phyloP scores from a whole-genome alignment of 2,329 filamentous ascomycete genomes.

The Venturia effusa region DNA sequence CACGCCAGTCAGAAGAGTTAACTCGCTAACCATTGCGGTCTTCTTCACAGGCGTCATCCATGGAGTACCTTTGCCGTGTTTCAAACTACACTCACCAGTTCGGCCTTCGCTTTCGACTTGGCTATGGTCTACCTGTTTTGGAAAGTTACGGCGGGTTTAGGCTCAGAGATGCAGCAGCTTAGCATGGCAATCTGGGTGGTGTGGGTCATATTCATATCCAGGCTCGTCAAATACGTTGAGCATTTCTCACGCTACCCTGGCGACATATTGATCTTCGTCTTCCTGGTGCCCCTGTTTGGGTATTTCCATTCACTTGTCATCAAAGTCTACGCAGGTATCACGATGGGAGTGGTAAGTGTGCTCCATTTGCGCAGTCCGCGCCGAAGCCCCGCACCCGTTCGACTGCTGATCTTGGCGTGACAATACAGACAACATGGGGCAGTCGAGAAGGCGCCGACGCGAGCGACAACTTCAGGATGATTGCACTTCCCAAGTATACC shows the following conservation, averaged over 20 bases:
- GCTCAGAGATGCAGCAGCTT: conserved; percentile 22
- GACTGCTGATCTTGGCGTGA: conserved; percentile 6
- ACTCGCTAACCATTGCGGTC: neutral
- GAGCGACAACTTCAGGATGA: conserved; percentile 52
- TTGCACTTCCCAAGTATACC: conserved; percentile 5
- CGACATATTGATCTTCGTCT: conserved; percentile 66
- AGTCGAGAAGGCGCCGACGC: conserved; percentile 85
- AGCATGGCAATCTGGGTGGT: conserved; percentile 22
- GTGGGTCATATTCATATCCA: conserved; percentile 57
- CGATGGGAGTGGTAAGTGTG: conserved; percentile 59
- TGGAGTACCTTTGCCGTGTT: conserved; percentile 94
- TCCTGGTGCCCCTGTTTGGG: conserved; percentile 75
- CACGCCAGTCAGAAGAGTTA: conserved; percentile 7
- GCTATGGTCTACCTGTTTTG: conserved; percentile 47
- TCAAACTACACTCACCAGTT: conserved; percentile 82
- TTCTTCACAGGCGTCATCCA: conserved; percentile 58
- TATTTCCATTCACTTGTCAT: conserved; percentile 55
- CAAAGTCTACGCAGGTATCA: conserved; percentile 13
- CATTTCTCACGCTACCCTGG: conserved; percentile 76
- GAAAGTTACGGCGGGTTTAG: conserved; percentile 15
- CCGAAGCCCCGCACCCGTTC: conserved; percentile 2
- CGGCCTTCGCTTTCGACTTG: conserved; percentile 70
- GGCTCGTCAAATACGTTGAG: conserved; percentile 81
- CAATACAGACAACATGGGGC: conserved; percentile 76
- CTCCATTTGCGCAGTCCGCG: neutral